Evolutionary conservation across 2,329 filamentous ascomycete species (phyloP).

Genomic region (Reticulascus tulasneorum): DNA sequence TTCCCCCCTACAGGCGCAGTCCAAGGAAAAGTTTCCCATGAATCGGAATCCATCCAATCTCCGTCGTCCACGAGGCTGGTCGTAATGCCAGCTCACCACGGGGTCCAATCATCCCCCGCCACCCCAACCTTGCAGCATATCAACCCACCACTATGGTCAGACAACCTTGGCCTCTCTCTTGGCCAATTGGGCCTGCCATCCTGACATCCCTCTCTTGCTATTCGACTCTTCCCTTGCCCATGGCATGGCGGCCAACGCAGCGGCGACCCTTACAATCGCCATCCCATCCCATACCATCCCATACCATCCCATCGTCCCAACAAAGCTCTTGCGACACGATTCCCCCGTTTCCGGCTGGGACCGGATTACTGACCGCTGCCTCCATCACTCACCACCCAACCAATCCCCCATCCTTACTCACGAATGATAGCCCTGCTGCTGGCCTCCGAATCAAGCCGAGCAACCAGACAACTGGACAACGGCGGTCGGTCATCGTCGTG

Average conservation of each 20-base stretch:
- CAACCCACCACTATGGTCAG: slow-evolving; percentile 4
- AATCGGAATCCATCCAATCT: slow-evolving; percentile 14
- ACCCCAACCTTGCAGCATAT: slow-evolving; percentile 5
- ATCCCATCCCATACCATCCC: slow-evolving; percentile 11
- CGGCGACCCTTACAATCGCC: too few relatives aligned
- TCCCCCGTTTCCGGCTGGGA: slow-evolving; percentile 2
- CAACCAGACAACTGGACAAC: too few relatives aligned
- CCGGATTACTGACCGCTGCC: slow-evolving; percentile 2
- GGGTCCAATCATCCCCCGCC: slow-evolving; percentile 12
- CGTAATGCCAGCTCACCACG: slow-evolving; percentile 16
- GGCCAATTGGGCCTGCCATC: too few relatives aligned
- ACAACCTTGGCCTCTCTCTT: neutral
- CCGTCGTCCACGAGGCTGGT: slow-evolving; percentile 16
- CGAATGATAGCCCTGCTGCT: too few relatives aligned
- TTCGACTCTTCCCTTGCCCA: too few relatives aligned
- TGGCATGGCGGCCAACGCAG: neutral
- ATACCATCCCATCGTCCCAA: slow-evolving; percentile 1
- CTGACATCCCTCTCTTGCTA: too few relatives aligned
- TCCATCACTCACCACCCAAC: slow-evolving; percentile 8
- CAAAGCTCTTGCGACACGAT: slow-evolving; percentile 3
- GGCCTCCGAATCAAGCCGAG: too few relatives aligned
- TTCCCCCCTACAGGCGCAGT: slow-evolving; percentile 1
- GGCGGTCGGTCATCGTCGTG: neutral
- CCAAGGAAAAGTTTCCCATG: slow-evolving; percentile 3
- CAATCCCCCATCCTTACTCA: neutral